Evolutionary conservation across 306 rosid species (phyloP), one percentile per base, ranked within the genome.

Genomic region (Cucurbita argyrosperma): DNA sequence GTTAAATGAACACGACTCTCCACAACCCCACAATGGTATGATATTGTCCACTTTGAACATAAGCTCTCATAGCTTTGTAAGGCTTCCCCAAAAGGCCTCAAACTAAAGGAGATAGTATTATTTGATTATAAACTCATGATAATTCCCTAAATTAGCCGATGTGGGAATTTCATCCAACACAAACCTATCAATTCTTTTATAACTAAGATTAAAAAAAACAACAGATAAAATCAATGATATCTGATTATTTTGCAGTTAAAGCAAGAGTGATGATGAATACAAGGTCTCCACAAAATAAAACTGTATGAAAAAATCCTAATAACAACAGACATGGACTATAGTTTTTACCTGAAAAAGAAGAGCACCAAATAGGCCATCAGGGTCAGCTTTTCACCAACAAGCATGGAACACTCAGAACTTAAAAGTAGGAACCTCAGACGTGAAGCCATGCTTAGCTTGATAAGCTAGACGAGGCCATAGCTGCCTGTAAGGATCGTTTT

Each of bases 381-480:
- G 6, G 23, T 63, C 21, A 39, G 51, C 26, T 64, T 64, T 38
- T 40, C 71, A 64, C 51, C 71, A 42, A 49, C 19, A 19, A 30
- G 35, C 35, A 30, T 30, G 35, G 35, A 30, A 30, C 61, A 52
- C 47, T 90, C 86, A 91, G 56, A 90, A 72, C 70, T 94, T 88
- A 79, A 94, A 94, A 12, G 92, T 77, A 18, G 98, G 98, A 78
- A 94, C 78, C 70, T 89, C 86, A n/a, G 90, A 80, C 1, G 80
- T 18, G 43, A 74, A 81, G 45, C 92, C 95, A 75, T 85, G 85
- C 2, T 76, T 71, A 45, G 83, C 86, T 65, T 90, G 95, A 82
- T 88, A 89, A 71, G 81, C 60, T n/a, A 85, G 58, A 18, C 97
- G 88, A 73, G 95, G 55, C 71, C 80, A 55, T 60, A 88, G 35